Percentiles rank a stretch among this genome's conserved stretches.
These are phyloP conservation scores for Cordyceps militaris DNA, from an alignment of 2,329 filamentous ascomycete genomes.

Conservation along the genomic window DNA sequence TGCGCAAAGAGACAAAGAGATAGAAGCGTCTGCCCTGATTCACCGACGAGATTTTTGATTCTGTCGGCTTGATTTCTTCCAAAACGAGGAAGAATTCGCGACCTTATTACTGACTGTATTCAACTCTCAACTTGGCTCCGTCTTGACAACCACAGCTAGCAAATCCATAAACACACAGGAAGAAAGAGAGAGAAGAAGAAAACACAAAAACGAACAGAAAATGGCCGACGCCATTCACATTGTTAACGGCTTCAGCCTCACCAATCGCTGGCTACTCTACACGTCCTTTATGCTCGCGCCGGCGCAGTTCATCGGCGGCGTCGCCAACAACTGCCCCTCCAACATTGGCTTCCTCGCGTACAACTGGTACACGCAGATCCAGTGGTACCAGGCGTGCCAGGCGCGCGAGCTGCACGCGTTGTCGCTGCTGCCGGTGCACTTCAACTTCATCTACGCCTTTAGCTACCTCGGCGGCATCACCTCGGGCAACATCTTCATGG, in stretches of 20 bases:
- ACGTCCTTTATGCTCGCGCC: conserved; percentile 15
- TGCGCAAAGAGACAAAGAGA: neutral
- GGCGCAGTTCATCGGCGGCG: conserved; percentile 14
- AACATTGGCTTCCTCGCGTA: conserved; percentile 18
- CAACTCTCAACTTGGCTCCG: neutral
- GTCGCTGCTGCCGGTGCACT: conserved; percentile 16
- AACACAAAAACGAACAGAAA: neutral
- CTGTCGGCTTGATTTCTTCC: no score
- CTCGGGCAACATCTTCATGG: conserved; percentile 15
- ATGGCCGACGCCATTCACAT: conserved; percentile 5
- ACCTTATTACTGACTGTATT: neutral
- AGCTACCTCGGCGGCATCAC: conserved; percentile 16
- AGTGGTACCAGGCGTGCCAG: conserved; percentile 13
- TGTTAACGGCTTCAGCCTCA: conserved; percentile 17
- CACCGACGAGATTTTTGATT: neutral
- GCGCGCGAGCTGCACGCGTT: conserved; percentile 14
- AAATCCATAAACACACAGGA: neutral
- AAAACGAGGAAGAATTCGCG: neutral
- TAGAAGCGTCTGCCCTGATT: neutral
- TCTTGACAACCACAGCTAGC: neutral
- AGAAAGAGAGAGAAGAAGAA: neutral
- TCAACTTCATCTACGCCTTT: conserved; percentile 17
- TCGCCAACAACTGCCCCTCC: conserved; percentile 14
- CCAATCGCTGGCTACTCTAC: conserved; percentile 17
- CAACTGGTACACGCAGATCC: conserved; percentile 17